Conservation (phyloP, 768 basidiomycete species). For the Floccularia luteovirens region DNA sequence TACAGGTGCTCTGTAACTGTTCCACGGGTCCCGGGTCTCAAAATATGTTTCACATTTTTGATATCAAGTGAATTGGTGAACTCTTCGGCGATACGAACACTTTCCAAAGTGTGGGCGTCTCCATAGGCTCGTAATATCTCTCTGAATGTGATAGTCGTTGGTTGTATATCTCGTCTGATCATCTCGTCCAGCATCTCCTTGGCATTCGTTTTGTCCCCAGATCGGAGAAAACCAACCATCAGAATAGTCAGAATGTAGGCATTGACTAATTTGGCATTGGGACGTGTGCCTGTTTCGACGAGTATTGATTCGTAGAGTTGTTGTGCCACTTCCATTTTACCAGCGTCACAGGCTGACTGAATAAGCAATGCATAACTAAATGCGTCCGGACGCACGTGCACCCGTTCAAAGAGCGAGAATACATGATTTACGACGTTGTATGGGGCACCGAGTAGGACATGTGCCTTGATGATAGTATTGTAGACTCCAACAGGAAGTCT, state of each 20-base stretch:
- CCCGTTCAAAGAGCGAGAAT: conserved; percentile 45
- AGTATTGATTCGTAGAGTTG: conserved; percentile 70
- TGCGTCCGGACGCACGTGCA: conserved; percentile 47
- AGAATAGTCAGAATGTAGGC: conserved; percentile 66
- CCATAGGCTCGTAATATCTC: conserved; percentile 60
- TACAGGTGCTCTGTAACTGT: conserved; percentile 49
- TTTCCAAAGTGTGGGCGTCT: conserved; percentile 36
- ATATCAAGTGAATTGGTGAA: conserved; percentile 48
- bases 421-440: conserved; percentile 52
- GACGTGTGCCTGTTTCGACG: conserved; percentile 24
- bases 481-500: conserved; percentile 52
- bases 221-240: conserved; percentile 63
- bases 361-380: conserved; percentile 70
- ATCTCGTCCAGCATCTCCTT: conserved; percentile 69
- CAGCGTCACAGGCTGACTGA: conserved; percentile 74
- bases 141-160: conserved; percentile 60
- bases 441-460: conserved; percentile 75
- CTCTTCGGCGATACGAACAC: conserved; percentile 53
- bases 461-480: conserved; percentile 79
- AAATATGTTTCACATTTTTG: conserved; percentile 29
- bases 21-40: conserved; percentile 25
- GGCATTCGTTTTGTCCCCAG: conserved; percentile 44
- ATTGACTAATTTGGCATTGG: conserved; percentile 31
- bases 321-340: conserved; percentile 53
- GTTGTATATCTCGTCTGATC: conserved; percentile 52